phyloP scores from a whole-genome alignment of 2,329 filamentous ascomycete genomes.

The Cladophialophora exuberans region DNA sequence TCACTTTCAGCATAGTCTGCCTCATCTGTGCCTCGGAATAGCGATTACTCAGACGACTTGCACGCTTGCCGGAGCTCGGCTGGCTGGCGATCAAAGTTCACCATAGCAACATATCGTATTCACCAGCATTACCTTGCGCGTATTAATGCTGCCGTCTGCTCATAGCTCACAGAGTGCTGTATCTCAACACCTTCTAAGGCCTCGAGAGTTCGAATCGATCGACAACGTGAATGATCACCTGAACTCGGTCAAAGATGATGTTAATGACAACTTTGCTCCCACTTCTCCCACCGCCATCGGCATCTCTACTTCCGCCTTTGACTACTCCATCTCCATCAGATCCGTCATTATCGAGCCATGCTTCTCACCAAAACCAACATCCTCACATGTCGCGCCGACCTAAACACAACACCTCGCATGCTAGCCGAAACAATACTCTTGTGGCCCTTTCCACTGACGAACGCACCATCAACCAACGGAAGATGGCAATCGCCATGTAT shows the following conservation, averaged over 20 bases:
- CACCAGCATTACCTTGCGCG: too few species aligned
- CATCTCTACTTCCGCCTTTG: conserved; percentile 30
- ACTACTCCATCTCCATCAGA: conserved; percentile 13
- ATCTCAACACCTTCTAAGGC: not conserved
- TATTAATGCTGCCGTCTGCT: too few species aligned
- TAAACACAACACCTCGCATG: conserved; percentile 20
- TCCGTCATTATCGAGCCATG: not conserved
- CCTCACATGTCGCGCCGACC: conserved; percentile 21
- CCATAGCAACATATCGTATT: too few species aligned
- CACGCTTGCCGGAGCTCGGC: too few species aligned
- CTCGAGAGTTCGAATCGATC: not conserved
- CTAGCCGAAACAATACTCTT: conserved; percentile 56
- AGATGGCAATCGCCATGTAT: conserved; percentile 81
- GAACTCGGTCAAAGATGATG: conserved; percentile 9
- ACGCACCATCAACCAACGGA: conserved; percentile 72
- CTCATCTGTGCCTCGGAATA: too few species aligned
- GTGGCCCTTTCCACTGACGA: conserved; percentile 76
- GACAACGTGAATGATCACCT: not conserved
- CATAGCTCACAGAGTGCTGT: too few species aligned
- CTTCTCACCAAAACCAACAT: conserved; percentile 8
- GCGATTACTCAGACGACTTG: too few species aligned
- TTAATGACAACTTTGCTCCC: conserved; percentile 27
- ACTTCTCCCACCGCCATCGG: conserved; percentile 26
- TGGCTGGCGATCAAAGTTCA: too few species aligned
- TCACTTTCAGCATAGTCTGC: too few species aligned